Evolutionary conservation across 2,329 filamentous ascomycete species (phyloP), one percentile per base, ranked within the genome.

Genomic region (Ophiostoma fasciatum): DNA sequence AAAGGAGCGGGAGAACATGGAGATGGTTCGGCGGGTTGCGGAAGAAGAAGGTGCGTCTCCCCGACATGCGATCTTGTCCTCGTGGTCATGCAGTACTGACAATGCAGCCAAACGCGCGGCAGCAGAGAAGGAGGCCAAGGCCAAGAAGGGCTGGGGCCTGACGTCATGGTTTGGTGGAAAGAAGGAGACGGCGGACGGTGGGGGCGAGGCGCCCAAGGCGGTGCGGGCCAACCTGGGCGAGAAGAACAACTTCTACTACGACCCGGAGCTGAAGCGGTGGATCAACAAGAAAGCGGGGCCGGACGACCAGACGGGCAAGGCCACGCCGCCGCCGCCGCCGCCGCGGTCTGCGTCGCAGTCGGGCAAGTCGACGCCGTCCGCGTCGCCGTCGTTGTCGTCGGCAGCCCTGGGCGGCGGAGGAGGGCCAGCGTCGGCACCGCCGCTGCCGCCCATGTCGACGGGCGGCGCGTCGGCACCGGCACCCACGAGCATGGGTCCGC

Each of bases 181-280:
- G 48, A 77, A 81, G 53, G 71, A 79, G 21, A 48, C 60, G 27
- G 23, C 11, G 54, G 28, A 10, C 25, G 39, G 20, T 60, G 19
- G 48, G 59, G 31, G 25, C 7, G 54, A 58, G n/a, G 54, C 63
- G 5, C 67, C 66, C 51, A 78, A 78, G 51, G 63, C 87, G n/a
- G 82, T 94, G 54, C 76, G 74, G 48, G 90, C 92, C 43, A 98
- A 98, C 51, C 71, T 98, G 8, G 92, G 88, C 42, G 92, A 98
- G 56, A 75, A 90, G 51, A 94, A 75, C 55, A 84, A 77, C 31
- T 94, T 98, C 57, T 79, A 88, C 46, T 98, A 90, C 50, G 90
- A 98, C 51, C 81, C 85, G 3, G 82, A 94, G n/a, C 70, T 94
- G 35, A 92, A 93, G 63, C 85, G 90, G 54, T 98, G 92, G 92